These are phyloP conservation scores for Aspergillus haitiensis DNA, from an alignment of 495 filamentous ascomycete genomes.

Conservation along the genomic window DNA sequence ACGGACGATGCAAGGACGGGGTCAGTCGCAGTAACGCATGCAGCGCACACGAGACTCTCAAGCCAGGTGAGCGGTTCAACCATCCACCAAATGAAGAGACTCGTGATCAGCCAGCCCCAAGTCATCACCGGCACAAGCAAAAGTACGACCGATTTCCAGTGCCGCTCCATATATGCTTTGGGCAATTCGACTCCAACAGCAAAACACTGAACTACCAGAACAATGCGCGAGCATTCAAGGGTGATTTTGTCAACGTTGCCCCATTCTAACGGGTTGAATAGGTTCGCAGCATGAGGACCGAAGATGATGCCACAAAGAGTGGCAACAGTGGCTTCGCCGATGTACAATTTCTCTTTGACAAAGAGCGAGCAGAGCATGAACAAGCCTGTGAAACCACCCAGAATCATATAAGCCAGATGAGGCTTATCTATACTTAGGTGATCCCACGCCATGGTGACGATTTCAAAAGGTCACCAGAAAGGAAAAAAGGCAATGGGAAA, in stretches of 20 bases:
- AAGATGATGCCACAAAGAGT: slow-evolving; percentile 97
- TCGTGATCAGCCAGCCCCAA: slow-evolving; percentile 92
- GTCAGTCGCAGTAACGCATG: slow-evolving; percentile 97
- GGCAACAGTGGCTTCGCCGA: slow-evolving; percentile 96
- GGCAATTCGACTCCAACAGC: slow-evolving; percentile 98
- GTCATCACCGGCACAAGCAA: slow-evolving; percentile 96
- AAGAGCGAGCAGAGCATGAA: slow-evolving; percentile 98
- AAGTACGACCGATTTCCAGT: slow-evolving; percentile 91
- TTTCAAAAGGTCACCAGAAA: background rate
- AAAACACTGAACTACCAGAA: slow-evolving; percentile 98
- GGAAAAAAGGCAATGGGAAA: background rate
- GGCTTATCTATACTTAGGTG: slow-evolving; percentile 90
- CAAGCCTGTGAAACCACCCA: slow-evolving; percentile 94
- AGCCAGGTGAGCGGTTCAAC: slow-evolving; percentile 80
- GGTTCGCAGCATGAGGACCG: slow-evolving; percentile 88
- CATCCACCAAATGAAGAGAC: slow-evolving; percentile 97
- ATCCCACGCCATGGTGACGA: slow-evolving; percentile 79
- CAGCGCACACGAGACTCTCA: slow-evolving; percentile 79
- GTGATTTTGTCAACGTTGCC: slow-evolving; percentile 94
- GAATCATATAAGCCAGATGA: slow-evolving; percentile 97
- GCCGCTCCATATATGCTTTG: slow-evolving; percentile 94
- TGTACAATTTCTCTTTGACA: slow-evolving; percentile 98
- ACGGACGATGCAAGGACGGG: slow-evolving; percentile 97
- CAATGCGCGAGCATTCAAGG: slow-evolving; percentile 94
- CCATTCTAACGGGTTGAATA: slow-evolving; percentile 85